Base-by-base conservation (phyloP, 2,329 filamentous ascomycete genomes). In the Trichoderma oligosporum region DNA sequence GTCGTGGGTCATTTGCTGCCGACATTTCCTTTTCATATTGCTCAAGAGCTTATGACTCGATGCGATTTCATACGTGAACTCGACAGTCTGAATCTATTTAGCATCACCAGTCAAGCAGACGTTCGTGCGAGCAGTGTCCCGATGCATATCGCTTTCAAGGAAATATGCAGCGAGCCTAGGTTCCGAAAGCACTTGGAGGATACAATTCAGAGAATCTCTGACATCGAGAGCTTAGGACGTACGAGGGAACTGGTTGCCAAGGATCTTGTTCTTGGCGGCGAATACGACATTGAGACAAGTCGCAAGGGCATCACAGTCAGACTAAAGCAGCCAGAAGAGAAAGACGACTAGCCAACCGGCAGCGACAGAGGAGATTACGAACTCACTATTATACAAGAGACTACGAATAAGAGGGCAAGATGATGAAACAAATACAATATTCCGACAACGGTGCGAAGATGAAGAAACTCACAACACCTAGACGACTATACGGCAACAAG, bases 171-270 rank as follows among this genome's bases (percentile, higher is more conserved):
- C 3, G 74, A 87, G 64, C 81, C 84, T 4, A 89, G 89, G 5
- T 99, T 99, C 70, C 85, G 91, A 22, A 78, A 92, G 62, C 87
- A 91, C 69, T 76, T 99, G 14, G 85, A 96, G 60, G 85, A 82
- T 3, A 97, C 94, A 0, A 76, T 96, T 22, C 82, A 93, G 58
- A 82, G 94, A 20, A 99, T 99, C 63, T 75, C 80, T n/a, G 92
- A 88, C 62, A 99, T 99, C 68, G 94, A 99, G 77, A 92, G 87
- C 66, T 78, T 99, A 61, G 93, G 92, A 33, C 81, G 94, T 61
- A 99, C 94, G n/a, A 85, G 93, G 61, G 94, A 99, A 74, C 71
- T 99, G 52, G 95, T 96, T 1, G 89, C 96, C 62, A 99, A 99
- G 76, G 94, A 97, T 71, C 78, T 97, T 36, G 93, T 94, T 67